These are phyloP conservation scores for Thalassiosira profunda DNA, from an alignment of 108 stramenopile species.

Conservation along the genomic window DNA sequence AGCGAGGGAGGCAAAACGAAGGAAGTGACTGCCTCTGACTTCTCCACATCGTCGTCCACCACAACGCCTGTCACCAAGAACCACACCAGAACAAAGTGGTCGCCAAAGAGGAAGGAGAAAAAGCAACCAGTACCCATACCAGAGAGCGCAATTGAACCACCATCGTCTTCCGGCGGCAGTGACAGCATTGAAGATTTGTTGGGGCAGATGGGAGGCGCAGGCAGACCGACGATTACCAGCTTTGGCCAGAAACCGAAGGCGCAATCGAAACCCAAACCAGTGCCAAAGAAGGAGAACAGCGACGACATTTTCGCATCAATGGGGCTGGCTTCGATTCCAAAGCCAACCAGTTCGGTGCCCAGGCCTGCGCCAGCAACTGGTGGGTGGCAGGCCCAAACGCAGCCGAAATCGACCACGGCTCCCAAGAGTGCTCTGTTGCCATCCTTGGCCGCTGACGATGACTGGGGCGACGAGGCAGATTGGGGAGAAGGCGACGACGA, in stretches of 20 bases:
- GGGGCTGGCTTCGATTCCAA: conserved; percentile 29
- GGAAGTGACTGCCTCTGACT: background rate
- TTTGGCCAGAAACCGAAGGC: conserved; percentile 21
- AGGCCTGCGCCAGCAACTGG: conserved; percentile 7
- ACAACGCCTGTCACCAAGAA: background rate
- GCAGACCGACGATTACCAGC: conserved; percentile 26
- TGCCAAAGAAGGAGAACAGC: conserved; percentile 9
- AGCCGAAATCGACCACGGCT: conserved; percentile 3
- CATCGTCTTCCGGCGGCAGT: background rate
- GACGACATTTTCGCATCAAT: conserved; percentile 48
- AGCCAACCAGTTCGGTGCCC: background rate
- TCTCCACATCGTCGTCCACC: background rate
- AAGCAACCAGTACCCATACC: background rate
- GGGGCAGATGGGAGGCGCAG: conserved; percentile 28
- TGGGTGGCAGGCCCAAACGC: conserved; percentile 8
- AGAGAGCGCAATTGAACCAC: background rate
- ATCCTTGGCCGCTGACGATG: conserved; percentile 24
- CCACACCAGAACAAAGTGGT: too few species aligned
- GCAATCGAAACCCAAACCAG: conserved; percentile 12
- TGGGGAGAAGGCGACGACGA: conserved; percentile 22
- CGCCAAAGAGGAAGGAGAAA: too few species aligned
- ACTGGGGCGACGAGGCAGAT: conserved; percentile 28
- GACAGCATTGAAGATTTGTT: conserved; percentile 45
- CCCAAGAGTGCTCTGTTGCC: conserved; percentile 19
- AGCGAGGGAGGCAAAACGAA: background rate